Evolutionary conservation across 2,329 filamentous ascomycete species (phyloP), one percentile per base, ranked within the genome.

Genomic region (Colletotrichum sp.): DNA sequence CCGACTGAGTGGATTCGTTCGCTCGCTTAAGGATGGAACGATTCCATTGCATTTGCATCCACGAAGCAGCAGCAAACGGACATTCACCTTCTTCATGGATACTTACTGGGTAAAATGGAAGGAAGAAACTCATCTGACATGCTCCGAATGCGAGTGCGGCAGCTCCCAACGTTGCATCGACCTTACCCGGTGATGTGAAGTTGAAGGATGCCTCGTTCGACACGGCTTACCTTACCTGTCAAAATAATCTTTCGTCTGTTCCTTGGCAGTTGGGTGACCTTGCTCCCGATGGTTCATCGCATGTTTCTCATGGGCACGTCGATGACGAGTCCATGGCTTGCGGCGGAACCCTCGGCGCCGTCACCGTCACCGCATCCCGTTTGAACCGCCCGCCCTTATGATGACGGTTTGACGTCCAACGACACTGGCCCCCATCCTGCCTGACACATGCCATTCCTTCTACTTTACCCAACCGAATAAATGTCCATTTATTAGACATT

Each of bases 311-410:
- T 18, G 43, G n/a, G 43, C 43, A 26, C 13, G 64, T 73, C 71
- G 71, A 73, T 73, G 71, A 73, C 71, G 71, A 73, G 56, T 61
- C 66, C 58, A 70, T 58, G 66, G 71, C 32, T 24, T 26, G 24
- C 26, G 34, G 62, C 70, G 70, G 70, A 34, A 43, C 55, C 70
- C 28, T 56, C 56, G 71, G 56, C 30, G 36, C 58, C 43, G 56
- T 38, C 67, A 69, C 34, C 30, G 30, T 38, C 67, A 69, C 34
- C 30, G 30, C 26, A 28, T 48, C 28, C 66, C 56, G 71, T 56
- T 36, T 38, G 36, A 24, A 56, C 52, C 24, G 21, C 66, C 21
- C 62, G 62, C 18, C 26, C 28, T 26, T 26, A 38, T 62, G 26
- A 56, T 43, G 58, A 38, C 61, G 32, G 32, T 8, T 26, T 28